These are phyloP conservation scores for Alternaria gaisen DNA, from an alignment of 2,329 filamentous ascomycete species.

Conservation along the genomic window DNA sequence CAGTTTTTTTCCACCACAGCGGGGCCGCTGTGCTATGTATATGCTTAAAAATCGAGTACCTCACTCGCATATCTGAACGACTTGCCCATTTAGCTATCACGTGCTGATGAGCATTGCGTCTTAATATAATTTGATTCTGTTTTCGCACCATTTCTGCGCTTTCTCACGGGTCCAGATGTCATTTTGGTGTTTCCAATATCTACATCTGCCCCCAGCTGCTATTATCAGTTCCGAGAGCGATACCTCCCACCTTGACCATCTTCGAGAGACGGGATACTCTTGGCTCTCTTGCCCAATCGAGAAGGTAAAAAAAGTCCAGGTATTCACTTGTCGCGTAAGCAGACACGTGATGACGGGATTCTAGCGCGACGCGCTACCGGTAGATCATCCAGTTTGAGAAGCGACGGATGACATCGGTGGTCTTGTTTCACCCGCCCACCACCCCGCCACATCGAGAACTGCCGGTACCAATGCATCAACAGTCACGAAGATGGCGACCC, in stretches of 20 bases:
- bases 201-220: not conserved
- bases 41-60: conserved; percentile 25
- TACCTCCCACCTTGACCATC: not conserved
- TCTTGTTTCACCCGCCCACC: not conserved
- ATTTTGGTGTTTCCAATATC: not conserved
- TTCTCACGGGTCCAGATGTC: not conserved
- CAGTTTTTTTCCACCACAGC: conserved; percentile 41
- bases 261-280: not conserved
- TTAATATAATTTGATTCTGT: too few relatives aligned
- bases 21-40: conserved; percentile 47
- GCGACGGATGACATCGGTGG: conserved; percentile 13
- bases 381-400: conserved; percentile 3
- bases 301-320: not conserved
- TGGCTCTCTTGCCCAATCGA: not conserved
- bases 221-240: not conserved
- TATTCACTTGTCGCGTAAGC: not conserved
- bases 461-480: conserved; percentile 22
- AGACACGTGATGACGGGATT: conserved; percentile 13
- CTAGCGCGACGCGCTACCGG: conserved; percentile 6
- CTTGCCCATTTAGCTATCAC: not conserved
- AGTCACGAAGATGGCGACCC: conserved; percentile 56
- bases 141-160: not conserved
- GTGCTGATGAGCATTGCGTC: not conserved
- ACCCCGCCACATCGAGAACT: not conserved
- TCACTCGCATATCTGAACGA: fast-evolving